These are phyloP conservation scores for Miscanthus lutarioriparius DNA, from an alignment of 176 grass and related monocot genomes.

Conservation along the genomic window DNA sequence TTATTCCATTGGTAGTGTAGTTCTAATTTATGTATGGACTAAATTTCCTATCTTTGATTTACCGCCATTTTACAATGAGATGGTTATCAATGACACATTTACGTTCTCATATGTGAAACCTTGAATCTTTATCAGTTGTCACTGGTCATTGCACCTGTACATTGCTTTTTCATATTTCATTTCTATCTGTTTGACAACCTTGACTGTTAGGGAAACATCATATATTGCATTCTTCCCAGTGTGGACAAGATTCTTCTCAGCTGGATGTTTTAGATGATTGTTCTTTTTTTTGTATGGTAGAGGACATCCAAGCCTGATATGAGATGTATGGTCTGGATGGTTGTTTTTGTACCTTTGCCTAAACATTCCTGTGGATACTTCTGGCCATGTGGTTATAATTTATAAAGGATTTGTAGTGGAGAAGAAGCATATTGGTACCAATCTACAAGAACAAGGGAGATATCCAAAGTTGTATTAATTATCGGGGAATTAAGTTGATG, in stretches of 20 bases:
- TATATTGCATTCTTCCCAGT: slow-evolving; percentile 7
- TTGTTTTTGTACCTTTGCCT: slow-evolving; percentile 19
- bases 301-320: neutral
- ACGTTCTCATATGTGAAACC: slow-evolving; percentile 25
- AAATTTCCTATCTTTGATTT: neutral
- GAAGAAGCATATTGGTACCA: too few relatives aligned
- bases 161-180: slow-evolving; percentile 13
- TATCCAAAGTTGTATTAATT: too few relatives aligned
- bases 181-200: slow-evolving; percentile 5
- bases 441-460: too few relatives aligned
- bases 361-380: neutral
- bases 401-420: slow-evolving; percentile 11
- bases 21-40: slow-evolving; percentile 24
- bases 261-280: slow-evolving; percentile 19
- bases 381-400: slow-evolving; percentile 5
- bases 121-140: slow-evolving; percentile 10
- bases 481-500: too few relatives aligned
- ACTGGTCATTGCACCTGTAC: slow-evolving; percentile 1
- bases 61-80: slow-evolving; percentile 16
- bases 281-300: neutral
- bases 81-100: slow-evolving; percentile 15
- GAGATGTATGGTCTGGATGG: neutral
- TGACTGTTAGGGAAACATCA: neutral
- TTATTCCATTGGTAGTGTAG: slow-evolving; percentile 36
- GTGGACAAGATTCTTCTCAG: slow-evolving; percentile 18